phyloP scores from a whole-genome alignment of 495 filamentous ascomycete species.

The Chaetomium fimeti region DNA sequence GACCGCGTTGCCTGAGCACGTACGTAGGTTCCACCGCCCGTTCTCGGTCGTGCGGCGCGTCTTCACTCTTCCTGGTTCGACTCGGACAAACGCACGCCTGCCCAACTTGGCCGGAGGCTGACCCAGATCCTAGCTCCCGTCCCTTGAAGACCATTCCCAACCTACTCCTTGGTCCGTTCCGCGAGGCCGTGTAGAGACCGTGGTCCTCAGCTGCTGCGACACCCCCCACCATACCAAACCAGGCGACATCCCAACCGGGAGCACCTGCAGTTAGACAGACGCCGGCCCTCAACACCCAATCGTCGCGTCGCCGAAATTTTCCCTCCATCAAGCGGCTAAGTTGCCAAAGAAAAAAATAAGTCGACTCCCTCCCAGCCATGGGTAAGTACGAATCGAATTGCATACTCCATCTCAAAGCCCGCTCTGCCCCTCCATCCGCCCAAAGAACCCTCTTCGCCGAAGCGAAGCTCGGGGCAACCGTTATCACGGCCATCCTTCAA shows the following conservation, averaged over 20 bases:
- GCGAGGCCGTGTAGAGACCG: slow-evolving; percentile 33
- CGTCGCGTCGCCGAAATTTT: slow-evolving; percentile 37
- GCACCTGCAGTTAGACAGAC: slow-evolving; percentile 31
- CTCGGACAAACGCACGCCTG: slow-evolving; percentile 33
- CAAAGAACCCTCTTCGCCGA: slow-evolving; percentile 1
- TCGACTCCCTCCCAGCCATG: slow-evolving; percentile 38
- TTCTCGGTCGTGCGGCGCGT: slow-evolving; percentile 36
- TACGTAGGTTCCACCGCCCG: slow-evolving; percentile 24
- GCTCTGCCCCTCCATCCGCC: not conserved
- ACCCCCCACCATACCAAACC: slow-evolving; percentile 24
- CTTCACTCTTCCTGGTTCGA: slow-evolving; percentile 21
- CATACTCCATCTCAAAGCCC: slow-evolving; percentile 21
- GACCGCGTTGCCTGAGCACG: slow-evolving; percentile 23
- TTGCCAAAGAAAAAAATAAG: slow-evolving; percentile 33
- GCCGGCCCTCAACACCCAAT: slow-evolving; percentile 34
- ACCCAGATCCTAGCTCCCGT: slow-evolving; percentile 20
- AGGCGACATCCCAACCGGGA: slow-evolving; percentile 26
- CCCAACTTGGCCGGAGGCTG: slow-evolving; percentile 31
- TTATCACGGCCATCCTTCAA: slow-evolving; percentile 38
- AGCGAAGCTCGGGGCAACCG: slow-evolving; percentile 23
- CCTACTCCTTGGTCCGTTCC: slow-evolving; percentile 31
- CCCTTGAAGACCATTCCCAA: slow-evolving; percentile 10
- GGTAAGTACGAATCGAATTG: slow-evolving; percentile 44
- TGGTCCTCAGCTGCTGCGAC: slow-evolving; percentile 27
- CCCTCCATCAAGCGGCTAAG: slow-evolving; percentile 45